Evolutionary conservation across 768 basidiomycete species (phyloP).

Genomic region (Russula vinacea): DNA sequence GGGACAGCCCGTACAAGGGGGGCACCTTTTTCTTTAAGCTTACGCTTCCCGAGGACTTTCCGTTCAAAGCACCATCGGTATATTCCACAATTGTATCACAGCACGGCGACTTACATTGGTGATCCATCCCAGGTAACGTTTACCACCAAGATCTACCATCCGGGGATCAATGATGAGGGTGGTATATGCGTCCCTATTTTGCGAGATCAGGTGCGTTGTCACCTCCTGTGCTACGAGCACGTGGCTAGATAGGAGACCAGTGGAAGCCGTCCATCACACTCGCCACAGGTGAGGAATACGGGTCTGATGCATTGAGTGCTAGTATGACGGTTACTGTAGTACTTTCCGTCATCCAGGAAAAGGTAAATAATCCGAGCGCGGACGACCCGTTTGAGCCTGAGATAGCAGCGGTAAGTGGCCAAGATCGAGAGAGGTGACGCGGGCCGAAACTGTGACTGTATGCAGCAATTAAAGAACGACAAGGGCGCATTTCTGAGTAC

Average conservation of each 20-base stretch:
- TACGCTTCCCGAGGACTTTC: constrained; percentile 72
- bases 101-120: constrained; percentile 5
- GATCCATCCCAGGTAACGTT: constrained; percentile 61
- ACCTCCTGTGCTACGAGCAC: neutral
- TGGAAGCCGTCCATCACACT: constrained; percentile 84
- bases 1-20: constrained; percentile 77
- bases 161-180: constrained; percentile 87
- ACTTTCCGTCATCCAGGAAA: constrained; percentile 72
- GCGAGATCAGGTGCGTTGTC: constrained; percentile 65
- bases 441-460: neutral
- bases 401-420: constrained; percentile 65
- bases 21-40: constrained; percentile 77
- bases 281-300: constrained; percentile 53
- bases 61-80: constrained; percentile 83
- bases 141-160: constrained; percentile 85
- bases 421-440: neutral
- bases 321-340: constrained; percentile 44
- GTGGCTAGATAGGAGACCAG: constrained; percentile 39
- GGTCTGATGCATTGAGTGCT: neutral
- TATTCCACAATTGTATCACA: neutral
- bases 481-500: constrained; percentile 66
- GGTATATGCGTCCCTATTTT: constrained; percentile 80
- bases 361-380: constrained; percentile 79
- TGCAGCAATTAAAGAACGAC: constrained; percentile 67
- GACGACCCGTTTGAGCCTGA: constrained; percentile 92